Evolutionary conservation across 1,284 basidiomycete species (phyloP).

Genomic region (Ganoderma lingzhi): DNA sequence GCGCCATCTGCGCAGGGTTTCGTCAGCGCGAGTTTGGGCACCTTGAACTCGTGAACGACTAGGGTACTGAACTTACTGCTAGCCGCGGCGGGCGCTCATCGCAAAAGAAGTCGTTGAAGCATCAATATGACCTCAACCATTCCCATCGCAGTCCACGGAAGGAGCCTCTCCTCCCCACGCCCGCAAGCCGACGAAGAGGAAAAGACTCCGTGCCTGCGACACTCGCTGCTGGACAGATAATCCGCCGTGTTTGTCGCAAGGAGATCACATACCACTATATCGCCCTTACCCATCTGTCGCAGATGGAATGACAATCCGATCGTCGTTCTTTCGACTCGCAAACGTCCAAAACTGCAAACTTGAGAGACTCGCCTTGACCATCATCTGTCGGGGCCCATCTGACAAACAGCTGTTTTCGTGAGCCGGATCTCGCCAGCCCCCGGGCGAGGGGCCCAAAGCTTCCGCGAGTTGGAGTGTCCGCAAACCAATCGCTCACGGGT

Average conservation of each 20-base stretch:
- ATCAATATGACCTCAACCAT: conserved; percentile 8
- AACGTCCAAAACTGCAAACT: not conserved
- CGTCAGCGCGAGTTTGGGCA: conserved; percentile 1
- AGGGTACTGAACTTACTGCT: conserved; percentile 1
- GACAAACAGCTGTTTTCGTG: not conserved
- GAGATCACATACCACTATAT: not conserved
- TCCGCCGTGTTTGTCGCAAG: conserved; percentile 16
- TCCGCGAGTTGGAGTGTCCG: not conserved
- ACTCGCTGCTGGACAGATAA: conserved; percentile 3
- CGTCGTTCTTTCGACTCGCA: not conserved
- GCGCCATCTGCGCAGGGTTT: conserved; percentile 1
- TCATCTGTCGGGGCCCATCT: not conserved
- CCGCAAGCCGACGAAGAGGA: not conserved
- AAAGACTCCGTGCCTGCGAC: conserved; percentile 9
- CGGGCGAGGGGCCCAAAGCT: not conserved
- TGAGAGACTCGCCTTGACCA: not conserved
- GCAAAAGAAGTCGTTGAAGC: conserved; percentile 8
- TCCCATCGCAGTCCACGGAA: not conserved
- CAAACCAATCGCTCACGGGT: not conserved
- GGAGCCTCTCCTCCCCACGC: not conserved
- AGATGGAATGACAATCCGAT: conserved; percentile 11
- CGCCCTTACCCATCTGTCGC: not conserved
- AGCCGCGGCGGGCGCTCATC: conserved; percentile 8
- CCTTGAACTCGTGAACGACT: conserved; percentile 6
- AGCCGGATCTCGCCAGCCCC: not conserved